These are phyloP conservation scores for Plasmodium vivax DNA, from an alignment of 169 alveolate species.

Conservation along the genomic window DNA sequence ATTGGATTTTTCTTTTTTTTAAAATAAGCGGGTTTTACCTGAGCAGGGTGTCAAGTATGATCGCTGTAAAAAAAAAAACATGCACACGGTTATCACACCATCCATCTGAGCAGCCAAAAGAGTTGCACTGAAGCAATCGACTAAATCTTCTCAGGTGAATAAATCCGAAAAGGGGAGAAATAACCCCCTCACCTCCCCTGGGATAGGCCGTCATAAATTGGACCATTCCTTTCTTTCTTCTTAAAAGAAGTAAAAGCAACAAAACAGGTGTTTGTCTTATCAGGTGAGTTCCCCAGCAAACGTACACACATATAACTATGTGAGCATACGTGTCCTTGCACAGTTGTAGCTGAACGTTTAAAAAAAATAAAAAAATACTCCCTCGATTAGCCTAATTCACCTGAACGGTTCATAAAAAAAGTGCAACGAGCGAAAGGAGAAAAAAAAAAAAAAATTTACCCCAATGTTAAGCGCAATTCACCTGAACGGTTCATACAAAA, in stretches of 20 bases:
- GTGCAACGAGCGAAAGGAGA: too few species aligned
- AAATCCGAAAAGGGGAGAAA: background rate
- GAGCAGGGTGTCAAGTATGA: background rate
- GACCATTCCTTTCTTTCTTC: background rate
- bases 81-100: background rate
- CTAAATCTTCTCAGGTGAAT: background rate
- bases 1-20: background rate
- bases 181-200: background rate
- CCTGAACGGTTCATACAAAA: background rate
- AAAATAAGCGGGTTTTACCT: background rate
- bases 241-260: background rate
- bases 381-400: background rate
- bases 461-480: background rate
- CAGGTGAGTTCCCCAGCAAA: background rate
- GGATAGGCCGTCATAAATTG: background rate
- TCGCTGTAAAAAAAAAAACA: background rate
- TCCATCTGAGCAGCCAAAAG: background rate
- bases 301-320: background rate
- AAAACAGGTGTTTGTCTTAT: background rate
- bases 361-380: background rate
- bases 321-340: background rate
- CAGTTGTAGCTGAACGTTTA: background rate
- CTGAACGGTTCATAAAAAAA: background rate
- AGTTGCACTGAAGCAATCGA: background rate
- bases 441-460: background rate